Percentiles rank a stretch among this genome's conserved stretches.
Evolutionary conservation across 805 yeast species (phyloP).

Genomic region (Yamadazyma sp.): DNA sequence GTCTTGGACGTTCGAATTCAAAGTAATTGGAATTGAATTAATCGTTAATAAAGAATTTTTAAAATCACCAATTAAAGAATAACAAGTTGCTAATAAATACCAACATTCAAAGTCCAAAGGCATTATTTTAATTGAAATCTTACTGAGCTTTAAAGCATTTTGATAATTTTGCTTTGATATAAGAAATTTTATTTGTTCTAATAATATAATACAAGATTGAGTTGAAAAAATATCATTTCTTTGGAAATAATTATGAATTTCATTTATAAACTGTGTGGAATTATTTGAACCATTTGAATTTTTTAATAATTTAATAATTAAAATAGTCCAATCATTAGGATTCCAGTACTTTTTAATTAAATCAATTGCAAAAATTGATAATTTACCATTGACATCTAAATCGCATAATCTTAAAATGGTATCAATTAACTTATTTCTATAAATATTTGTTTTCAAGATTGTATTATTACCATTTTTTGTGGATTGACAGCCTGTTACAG

Average conservation of each 20-base stretch:
- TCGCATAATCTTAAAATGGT: conserved; percentile 44
- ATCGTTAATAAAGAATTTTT: conserved; percentile 61
- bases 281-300: conserved; percentile 19
- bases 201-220: conserved; percentile 55
- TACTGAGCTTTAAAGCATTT: conserved; percentile 58
- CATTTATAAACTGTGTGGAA: conserved; percentile 20
- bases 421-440: conserved; percentile 54
- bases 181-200: conserved; percentile 64
- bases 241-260: conserved; percentile 19
- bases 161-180: conserved; percentile 50
- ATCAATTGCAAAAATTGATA: conserved; percentile 30
- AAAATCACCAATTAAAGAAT: conserved; percentile 54
- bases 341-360: conserved; percentile 13
- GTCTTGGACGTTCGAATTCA: conserved; percentile 33
- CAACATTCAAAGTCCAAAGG: conserved; percentile 78
- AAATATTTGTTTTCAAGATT: conserved; percentile 23
- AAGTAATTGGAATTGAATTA: conserved; percentile 64
- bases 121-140: conserved; percentile 58
- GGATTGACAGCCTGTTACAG: conserved; percentile 29
- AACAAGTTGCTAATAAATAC: conserved; percentile 60
- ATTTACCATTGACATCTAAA: conserved; percentile 30
- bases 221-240: conserved; percentile 22
- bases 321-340: conserved; percentile 19
- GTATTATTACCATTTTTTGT: conserved; percentile 10
- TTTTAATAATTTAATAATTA: conserved; percentile 23